These are phyloP conservation scores for Cytospora leucostoma DNA, from an alignment of 2,329 filamentous ascomycete species.

Conservation along the genomic window DNA sequence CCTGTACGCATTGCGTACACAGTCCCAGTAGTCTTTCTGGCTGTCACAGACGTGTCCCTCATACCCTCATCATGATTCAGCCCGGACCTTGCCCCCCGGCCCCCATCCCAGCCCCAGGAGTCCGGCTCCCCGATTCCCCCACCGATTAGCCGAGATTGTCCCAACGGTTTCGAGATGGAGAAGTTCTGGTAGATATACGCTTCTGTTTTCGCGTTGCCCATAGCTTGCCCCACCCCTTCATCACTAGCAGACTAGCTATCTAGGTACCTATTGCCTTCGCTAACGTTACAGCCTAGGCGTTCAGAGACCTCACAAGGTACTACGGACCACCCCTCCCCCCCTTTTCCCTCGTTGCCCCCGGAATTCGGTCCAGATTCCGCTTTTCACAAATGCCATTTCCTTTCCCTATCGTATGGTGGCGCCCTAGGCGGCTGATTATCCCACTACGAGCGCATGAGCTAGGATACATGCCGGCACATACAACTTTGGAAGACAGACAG, in stretches of 20 bases:
- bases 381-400: background rate
- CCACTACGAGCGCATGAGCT: background rate
- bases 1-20: slow-evolving; percentile 3
- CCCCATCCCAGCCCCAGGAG: background rate
- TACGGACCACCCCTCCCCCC: slow-evolving; percentile 4
- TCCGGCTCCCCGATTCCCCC: background rate
- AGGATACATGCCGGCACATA: background rate
- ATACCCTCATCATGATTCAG: background rate
- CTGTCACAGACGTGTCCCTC: background rate
- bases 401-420: slow-evolving; percentile 6
- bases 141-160: background rate
- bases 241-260: too few species aligned
- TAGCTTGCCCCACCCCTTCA: background rate
- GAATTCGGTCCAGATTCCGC: slow-evolving; percentile 14
- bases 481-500: background rate
- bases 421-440: slow-evolving; percentile 10
- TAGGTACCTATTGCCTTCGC: slow-evolving; percentile 22
- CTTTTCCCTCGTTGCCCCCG: slow-evolving; percentile 1
- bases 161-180: background rate
- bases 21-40: slow-evolving; percentile 1
- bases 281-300: slow-evolving; percentile 34
- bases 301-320: slow-evolving; percentile 38
- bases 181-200: background rate
- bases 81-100: slow-evolving; percentile 1
- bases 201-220: slow-evolving; percentile 1